Percentiles rank a stretch among this genome's conserved stretches.
Evolutionary conservation across 2,329 filamentous ascomycete genomes (phyloP).

Genomic region (Xylaria sp.): DNA sequence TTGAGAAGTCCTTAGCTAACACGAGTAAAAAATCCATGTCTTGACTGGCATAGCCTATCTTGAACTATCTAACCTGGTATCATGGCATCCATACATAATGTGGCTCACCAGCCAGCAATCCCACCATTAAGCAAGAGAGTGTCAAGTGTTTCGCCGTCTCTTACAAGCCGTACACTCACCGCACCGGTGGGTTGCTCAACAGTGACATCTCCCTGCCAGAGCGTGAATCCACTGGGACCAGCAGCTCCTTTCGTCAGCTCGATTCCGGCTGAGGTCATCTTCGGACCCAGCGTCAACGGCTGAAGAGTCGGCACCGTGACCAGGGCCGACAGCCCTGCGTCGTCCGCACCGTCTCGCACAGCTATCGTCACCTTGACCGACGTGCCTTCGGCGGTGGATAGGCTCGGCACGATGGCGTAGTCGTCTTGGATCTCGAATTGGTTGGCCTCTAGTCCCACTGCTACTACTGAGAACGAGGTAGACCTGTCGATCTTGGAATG

Average conservation of each 20-base stretch:
- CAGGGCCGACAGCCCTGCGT: slow-evolving; percentile 28
- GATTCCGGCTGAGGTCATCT: slow-evolving; percentile 31
- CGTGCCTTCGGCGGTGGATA: slow-evolving; percentile 31
- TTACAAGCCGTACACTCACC: slow-evolving; percentile 41
- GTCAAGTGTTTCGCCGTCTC: slow-evolving; percentile 37
- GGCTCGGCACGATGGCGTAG: slow-evolving; percentile 41
- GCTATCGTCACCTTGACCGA: slow-evolving; percentile 39
- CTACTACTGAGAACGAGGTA: slow-evolving; percentile 37
- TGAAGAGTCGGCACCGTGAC: slow-evolving; percentile 40
- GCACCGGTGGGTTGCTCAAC: slow-evolving; percentile 40
- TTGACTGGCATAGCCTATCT: background rate
- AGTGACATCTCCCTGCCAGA: slow-evolving; percentile 35
- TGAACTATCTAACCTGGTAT: background rate
- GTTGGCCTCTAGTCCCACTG: slow-evolving; percentile 23
- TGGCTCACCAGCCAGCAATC: slow-evolving; percentile 44
- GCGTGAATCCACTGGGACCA: slow-evolving; percentile 28
- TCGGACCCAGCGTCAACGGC: slow-evolving; percentile 43
- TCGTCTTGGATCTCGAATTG: slow-evolving; percentile 38
- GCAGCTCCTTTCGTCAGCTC: slow-evolving; percentile 20
- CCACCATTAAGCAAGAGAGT: slow-evolving; percentile 42
- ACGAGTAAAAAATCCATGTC: background rate
- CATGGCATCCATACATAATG: background rate
- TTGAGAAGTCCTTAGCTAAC: background rate
- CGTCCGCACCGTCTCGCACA: slow-evolving; percentile 25
- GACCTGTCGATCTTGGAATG: slow-evolving; percentile 25